Conservation (phyloP, 768 basidiomycete species). For the Tricholoma bakamatsutake region DNA sequence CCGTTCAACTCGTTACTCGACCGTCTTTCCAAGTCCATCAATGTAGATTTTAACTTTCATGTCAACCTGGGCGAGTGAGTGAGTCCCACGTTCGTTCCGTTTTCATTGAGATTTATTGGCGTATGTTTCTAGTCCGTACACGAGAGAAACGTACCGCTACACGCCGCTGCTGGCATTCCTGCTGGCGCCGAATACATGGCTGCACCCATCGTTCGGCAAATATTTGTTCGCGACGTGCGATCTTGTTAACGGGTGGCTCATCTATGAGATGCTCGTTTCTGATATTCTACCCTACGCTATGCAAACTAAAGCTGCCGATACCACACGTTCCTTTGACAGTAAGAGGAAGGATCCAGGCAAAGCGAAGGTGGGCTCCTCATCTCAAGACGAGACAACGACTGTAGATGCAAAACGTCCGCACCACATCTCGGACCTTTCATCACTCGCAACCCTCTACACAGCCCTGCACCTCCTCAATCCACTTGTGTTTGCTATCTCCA, state of each 20-base stretch:
- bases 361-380: neutral
- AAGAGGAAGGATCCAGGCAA: neutral
- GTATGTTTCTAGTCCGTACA: slow-evolving; percentile 67
- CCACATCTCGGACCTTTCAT: neutral
- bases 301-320: slow-evolving; percentile 7
- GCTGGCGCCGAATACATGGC: slow-evolving; percentile 70
- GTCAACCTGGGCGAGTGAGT: slow-evolving; percentile 72
- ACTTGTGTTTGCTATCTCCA: slow-evolving; percentile 92
- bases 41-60: neutral
- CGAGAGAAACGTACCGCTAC: slow-evolving; percentile 90
- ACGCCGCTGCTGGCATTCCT: slow-evolving; percentile 87
- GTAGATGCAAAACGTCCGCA: neutral
- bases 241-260: slow-evolving; percentile 69
- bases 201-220: slow-evolving; percentile 89
- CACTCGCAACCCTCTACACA: slow-evolving; percentile 50
- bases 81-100: slow-evolving; percentile 1
- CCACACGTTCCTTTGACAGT: neutral
- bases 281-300: slow-evolving; percentile 34
- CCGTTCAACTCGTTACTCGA: slow-evolving; percentile 30
- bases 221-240: slow-evolving; percentile 82
- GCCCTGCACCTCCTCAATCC: slow-evolving; percentile 87
- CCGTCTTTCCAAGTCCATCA: neutral
- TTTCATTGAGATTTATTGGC: slow-evolving; percentile 2
- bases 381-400: neutral
- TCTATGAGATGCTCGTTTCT: slow-evolving; percentile 54